Base-by-base conservation (phyloP, 495 filamentous ascomycete species). In the Penicillium alfredii region DNA sequence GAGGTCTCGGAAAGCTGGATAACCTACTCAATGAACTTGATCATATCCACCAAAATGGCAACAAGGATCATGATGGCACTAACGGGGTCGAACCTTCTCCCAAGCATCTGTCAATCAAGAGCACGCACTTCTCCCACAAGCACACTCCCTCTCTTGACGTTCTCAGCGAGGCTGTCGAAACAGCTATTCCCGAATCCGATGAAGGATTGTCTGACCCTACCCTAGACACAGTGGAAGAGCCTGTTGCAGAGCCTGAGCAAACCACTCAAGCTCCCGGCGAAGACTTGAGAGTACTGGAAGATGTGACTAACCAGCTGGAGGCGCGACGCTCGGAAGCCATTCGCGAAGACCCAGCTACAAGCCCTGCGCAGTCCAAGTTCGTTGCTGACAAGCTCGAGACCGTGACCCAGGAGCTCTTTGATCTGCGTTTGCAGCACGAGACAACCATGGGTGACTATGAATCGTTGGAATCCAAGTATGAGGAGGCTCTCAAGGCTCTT, bases 1-100 rank as follows among this genome's bases (percentile, higher is more conserved):
- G 93, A 25, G 94, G 88, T 54, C 76, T 99, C 24, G 89, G 92
- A 9, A 94, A 94, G 56, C 75, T 99, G 14, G 93, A 99, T 55
- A 88, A 81, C 44, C 71, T 97, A 7, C 75, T 99, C 2, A 79
- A 90, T 51, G 90, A 97, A 47, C 75, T 96, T 5, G 92, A 97
- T 52, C 73, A 84, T 46, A 74, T 88, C 34, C 81, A 86, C 26
- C 74, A 84, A 24, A 74, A 80, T 33, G 72, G 73, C 6, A 61
- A 58, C 13, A 54, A 66, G n/a, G 41, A 66, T 30, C 64, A 63
- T 8, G 58, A 56, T 21, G 36, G 21, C 9, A 49, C 51, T 7
- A 47, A 44, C 4, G 51, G 55, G 8, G 47, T 48, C 14, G 50
- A 61, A 11, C 30, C 52, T 16, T 26, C 40, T 2, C 25, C 48